Base-by-base conservation (phyloP, 805 yeast genomes). In the Kockiozyma suomiensis region DNA sequence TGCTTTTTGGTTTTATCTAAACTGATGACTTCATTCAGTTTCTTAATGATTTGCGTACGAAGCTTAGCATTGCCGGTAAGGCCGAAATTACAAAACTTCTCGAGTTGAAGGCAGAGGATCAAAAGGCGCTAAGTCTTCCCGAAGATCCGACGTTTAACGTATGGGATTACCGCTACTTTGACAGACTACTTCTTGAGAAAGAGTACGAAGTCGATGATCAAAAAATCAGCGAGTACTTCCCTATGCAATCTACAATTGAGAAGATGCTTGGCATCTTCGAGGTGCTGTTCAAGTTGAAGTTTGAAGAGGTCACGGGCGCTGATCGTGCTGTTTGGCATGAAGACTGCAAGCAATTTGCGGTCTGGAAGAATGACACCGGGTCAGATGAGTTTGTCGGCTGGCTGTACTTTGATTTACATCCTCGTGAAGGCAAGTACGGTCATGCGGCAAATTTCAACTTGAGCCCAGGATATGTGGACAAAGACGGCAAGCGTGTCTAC, bases 361-460 rank as follows among this genome's bases (percentile, higher is more conserved):
- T 87, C 53, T 88, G 88, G 86, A 81, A 81, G 64, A 75, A 81
- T 68, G 89, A 85, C 66, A 72, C 79, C 42, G 70, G 71, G 30
- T 66, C 71, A 15, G 70, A 70, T 26, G 67, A 71, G 19, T 89
- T 90, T 74, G 81, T 84, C 60, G 97, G 96, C 35, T 87, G 88
- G 83, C 73, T 90, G 46, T 87, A 85, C 74, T 83, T 90, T 63
- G 96, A 90, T 72, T 75, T 89, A 69, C 92, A 88, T 72, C 96
- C 96, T 65, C 82, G 96, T 70, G 87, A 85, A 58, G 93, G 93
- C 67, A 90, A 90, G 73, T 90, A 88, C 74, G 88, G 91, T 1
- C 96, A 90, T 72, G 96, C 96, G 42, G 96, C 96, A 4, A 87
- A 87, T 70, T 89, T 90, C 70, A 86, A 85, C 17, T 72, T 88